phyloP scores from a whole-genome alignment of 176 grass and related monocot genomes.

The Echinochloa phyllopogon region DNA sequence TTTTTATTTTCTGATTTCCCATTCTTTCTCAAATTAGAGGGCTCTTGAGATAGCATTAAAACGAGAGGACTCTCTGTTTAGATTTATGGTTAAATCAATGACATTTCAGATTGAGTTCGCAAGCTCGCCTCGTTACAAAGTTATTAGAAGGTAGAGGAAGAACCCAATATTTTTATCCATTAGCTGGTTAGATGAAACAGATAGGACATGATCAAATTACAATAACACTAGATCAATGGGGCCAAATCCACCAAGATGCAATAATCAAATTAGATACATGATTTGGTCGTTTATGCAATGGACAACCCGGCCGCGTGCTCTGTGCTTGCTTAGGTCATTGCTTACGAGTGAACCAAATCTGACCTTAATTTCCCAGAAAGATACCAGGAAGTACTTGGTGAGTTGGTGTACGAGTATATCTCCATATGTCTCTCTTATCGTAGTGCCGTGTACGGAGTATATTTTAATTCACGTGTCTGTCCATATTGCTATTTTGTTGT shows the following conservation, averaged over 20 bases:
- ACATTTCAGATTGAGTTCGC: not conserved
- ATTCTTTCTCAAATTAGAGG: too few relatives aligned
- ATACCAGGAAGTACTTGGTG: not conserved
- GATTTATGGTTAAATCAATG: too few relatives aligned
- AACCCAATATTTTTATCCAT: not conserved
- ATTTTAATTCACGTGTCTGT: not conserved
- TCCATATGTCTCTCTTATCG: not conserved
- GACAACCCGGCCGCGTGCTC: not conserved
- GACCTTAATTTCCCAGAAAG: not conserved
- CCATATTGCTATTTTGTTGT: not conserved
- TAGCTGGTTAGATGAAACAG: not conserved
- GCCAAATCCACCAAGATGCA: not conserved
- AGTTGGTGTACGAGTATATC: not conserved
- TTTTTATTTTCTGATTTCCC: too few relatives aligned
- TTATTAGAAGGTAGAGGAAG: not conserved
- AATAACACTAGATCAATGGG: not conserved
- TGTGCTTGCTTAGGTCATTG: constrained; percentile 26
- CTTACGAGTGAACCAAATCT: not conserved
- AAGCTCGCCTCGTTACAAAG: not conserved
- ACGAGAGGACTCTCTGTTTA: too few relatives aligned
- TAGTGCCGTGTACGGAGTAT: not conserved
- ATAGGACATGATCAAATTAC: not conserved
- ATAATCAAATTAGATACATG: not conserved
- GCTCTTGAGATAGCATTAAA: too few relatives aligned
- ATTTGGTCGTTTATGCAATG: not conserved